phyloP scores from a whole-genome alignment of 2,329 filamentous ascomycete genomes.

The Cadophora malorum region DNA sequence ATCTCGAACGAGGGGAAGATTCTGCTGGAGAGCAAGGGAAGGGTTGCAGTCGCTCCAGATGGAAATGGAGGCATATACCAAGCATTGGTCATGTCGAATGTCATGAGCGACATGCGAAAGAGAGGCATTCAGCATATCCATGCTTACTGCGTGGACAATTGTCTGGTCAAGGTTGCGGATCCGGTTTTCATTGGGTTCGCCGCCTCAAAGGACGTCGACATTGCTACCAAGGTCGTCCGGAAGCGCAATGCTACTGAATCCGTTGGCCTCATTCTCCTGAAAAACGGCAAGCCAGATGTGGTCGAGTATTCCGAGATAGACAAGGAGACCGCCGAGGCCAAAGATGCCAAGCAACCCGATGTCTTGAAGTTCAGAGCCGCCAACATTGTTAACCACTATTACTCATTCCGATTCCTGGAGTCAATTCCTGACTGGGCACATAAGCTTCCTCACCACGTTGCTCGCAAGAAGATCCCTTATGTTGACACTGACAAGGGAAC shows the following conservation, averaged over 20 bases:
- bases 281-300: constrained; percentile 95
- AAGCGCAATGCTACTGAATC: constrained; percentile 97
- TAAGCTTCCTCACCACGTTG: constrained; percentile 92
- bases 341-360: constrained; percentile 78
- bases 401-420: constrained; percentile 91
- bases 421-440: constrained; percentile 86
- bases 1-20: constrained; percentile 99
- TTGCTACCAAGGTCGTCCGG: constrained; percentile 98
- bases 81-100: constrained; percentile 80
- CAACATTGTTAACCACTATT: constrained; percentile 99
- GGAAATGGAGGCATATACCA: constrained; percentile 98
- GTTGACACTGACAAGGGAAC: constrained; percentile 79
- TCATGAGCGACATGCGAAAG: constrained; percentile 85
- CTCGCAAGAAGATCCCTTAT: constrained; percentile 96
- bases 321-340: constrained; percentile 83
- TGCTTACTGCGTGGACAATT: constrained; percentile 98
- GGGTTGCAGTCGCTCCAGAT: constrained; percentile 92
- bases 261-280: constrained; percentile 90
- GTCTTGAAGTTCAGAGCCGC: constrained; percentile 95
- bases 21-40: constrained; percentile 86
- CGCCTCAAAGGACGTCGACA: constrained; percentile 86
- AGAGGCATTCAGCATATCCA: constrained; percentile 95
- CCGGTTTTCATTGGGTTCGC: constrained; percentile 95
- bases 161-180: constrained; percentile 97
- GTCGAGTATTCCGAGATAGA: constrained; percentile 99